Evolutionary conservation across 75 land plant species (phyloP).

Genomic region (Pinus albicaulis): DNA sequence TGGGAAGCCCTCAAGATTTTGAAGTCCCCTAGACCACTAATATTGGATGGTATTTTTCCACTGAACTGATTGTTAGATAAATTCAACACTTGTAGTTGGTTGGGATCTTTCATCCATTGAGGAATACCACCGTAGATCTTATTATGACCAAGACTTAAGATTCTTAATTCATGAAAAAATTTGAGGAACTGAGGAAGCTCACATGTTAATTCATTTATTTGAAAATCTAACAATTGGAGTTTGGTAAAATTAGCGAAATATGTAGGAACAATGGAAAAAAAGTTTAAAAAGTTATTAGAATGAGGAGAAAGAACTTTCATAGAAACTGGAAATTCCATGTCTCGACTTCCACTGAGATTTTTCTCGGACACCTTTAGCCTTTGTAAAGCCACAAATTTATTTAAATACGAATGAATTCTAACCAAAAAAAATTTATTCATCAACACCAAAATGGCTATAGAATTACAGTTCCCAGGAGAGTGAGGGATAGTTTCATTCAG

Average conservation of each 20-base stretch:
- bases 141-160: conserved; percentile 3
- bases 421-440: too few species aligned
- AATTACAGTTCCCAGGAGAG: background rate
- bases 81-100: conserved; percentile 14
- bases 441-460: background rate
- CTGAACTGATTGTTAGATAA: conserved; percentile 17
- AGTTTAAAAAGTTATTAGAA: background rate
- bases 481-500: conserved; percentile 2
- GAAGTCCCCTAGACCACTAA: background rate
- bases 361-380: too few species aligned
- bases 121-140: conserved; percentile 8
- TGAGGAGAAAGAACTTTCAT: background rate
- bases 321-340: too few species aligned
- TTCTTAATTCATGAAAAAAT: background rate
- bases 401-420: too few species aligned
- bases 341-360: too few species aligned
- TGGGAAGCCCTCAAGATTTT: conserved; percentile 12
- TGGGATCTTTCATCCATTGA: background rate
- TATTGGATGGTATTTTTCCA: too few species aligned
- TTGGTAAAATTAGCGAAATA: background rate
- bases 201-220: conserved; percentile 13
- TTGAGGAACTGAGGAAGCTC: background rate
- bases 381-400: too few species aligned
- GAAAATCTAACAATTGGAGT: conserved; percentile 7
- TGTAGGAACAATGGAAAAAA: background rate